Evolutionary conservation across 2,329 filamentous ascomycete species (phyloP).

Genomic region (Alternaria conjuncta): DNA sequence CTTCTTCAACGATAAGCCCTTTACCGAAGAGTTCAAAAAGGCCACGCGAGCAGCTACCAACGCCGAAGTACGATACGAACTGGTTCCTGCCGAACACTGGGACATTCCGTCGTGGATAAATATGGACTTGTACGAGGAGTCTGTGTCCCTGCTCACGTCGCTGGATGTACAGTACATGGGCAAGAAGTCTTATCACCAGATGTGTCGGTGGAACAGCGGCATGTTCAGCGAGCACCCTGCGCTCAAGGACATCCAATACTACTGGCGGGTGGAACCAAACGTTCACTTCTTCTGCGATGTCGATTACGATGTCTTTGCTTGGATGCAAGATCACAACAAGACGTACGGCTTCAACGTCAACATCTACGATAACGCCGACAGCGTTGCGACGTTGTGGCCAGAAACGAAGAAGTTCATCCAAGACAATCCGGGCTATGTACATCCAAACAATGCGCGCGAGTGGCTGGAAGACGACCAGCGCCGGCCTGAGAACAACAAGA

Average conservation of each 20-base stretch:
- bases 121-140: constrained; percentile 82
- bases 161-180: constrained; percentile 89
- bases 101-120: constrained; percentile 91
- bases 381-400: constrained; percentile 90
- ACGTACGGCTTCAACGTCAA: constrained; percentile 99
- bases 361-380: constrained; percentile 89
- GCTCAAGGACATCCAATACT: constrained; percentile 81
- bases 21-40: constrained; percentile 89
- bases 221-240: constrained; percentile 97
- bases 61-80: constrained; percentile 83
- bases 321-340: constrained; percentile 98
- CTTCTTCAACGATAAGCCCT: constrained; percentile 96
- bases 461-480: constrained; percentile 83
- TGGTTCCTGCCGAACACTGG: constrained; percentile 97
- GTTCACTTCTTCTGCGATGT: constrained; percentile 99
- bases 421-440: constrained; percentile 79
- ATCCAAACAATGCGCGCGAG: constrained; percentile 81
- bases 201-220: constrained; percentile 99
- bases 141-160: constrained; percentile 80
- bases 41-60: constrained; percentile 83
- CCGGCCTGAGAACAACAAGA: constrained; percentile 78
- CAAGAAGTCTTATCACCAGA: constrained; percentile 93
- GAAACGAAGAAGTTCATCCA: constrained; percentile 90
- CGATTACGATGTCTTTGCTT: constrained; percentile 97
- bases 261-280: constrained; percentile 98